A percentile compares a stretch with the other conserved stretches of the same genome.
Conservation (phyloP, 495 filamentous ascomycete genomes). For the Xeromyces bisporus region DNA sequence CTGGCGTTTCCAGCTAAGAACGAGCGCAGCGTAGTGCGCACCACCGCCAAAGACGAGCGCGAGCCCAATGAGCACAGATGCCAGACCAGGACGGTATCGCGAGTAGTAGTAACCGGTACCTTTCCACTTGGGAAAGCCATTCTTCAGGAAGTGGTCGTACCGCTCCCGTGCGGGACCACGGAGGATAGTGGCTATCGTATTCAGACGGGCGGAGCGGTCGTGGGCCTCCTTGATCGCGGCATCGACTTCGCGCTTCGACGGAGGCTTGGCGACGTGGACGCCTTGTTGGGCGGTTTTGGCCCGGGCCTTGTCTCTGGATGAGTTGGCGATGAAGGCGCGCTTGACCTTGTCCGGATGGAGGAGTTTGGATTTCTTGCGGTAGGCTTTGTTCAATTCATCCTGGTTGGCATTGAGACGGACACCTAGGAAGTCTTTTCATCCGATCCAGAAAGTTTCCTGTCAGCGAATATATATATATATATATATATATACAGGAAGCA, state of each 20-base stretch:
- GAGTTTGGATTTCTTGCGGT: constrained; percentile 63
- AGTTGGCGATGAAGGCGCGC: constrained; percentile 59
- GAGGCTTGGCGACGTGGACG: constrained; percentile 51
- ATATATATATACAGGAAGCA: no score
- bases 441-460: no score
- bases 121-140: constrained; percentile 92
- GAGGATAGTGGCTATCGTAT: constrained; percentile 69
- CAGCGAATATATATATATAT: no score
- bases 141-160: constrained; percentile 87
- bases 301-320: constrained; percentile 42
- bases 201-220: constrained; percentile 65
- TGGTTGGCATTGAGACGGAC: constrained; percentile 53
- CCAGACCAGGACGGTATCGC: constrained; percentile 78
- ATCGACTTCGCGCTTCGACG: constrained; percentile 53
- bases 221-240: constrained; percentile 59
- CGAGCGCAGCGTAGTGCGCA: constrained; percentile 69
- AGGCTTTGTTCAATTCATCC: constrained; percentile 86
- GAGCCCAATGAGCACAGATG: constrained; percentile 65
- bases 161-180: constrained; percentile 62
- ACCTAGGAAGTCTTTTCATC: constrained; percentile 70
- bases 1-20: constrained; percentile 74
- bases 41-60: constrained; percentile 71
- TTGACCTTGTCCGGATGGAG: constrained; percentile 94
- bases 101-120: constrained; percentile 97
- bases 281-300: constrained; percentile 39